phyloP scores from a whole-genome alignment of 495 filamentous ascomycete species.

The Antarctomyces pellizariae region DNA sequence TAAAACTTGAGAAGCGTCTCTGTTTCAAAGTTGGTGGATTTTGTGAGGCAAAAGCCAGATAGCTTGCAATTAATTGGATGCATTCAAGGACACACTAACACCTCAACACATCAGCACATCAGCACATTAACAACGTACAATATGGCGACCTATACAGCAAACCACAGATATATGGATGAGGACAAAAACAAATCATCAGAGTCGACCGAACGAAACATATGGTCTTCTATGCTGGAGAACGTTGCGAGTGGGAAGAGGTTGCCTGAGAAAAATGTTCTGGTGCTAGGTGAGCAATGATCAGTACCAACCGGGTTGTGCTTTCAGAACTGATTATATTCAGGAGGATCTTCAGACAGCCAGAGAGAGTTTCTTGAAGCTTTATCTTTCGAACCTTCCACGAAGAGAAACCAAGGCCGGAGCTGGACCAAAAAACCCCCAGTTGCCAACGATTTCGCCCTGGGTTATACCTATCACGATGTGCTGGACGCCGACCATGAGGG shows the following conservation, averaged over 20 bases:
- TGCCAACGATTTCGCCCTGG: constrained; percentile 80
- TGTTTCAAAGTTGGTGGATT: neutral
- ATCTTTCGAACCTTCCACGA: constrained; percentile 36
- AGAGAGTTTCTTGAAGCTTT: constrained; percentile 73
- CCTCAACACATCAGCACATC: no score
- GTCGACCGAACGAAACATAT: constrained; percentile 70
- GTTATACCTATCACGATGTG: constrained; percentile 90
- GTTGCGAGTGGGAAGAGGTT: constrained; percentile 78
- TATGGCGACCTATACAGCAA: no score
- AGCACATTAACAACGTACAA: no score
- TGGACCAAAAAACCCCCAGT: constrained; percentile 49
- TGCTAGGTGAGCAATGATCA: constrained; percentile 52
- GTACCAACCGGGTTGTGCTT: constrained; percentile 5
- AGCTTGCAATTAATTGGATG: no score
- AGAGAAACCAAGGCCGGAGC: constrained; percentile 28
- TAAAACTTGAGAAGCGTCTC: neutral
- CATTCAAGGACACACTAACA: no score
- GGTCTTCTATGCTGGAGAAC: constrained; percentile 78
- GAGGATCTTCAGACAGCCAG: constrained; percentile 73
- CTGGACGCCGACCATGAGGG: constrained; percentile 88
- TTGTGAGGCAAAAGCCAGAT: no score
- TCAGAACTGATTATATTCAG: constrained; percentile 21
- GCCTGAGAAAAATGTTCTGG: constrained; percentile 76
- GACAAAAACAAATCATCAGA: constrained; percentile 20
- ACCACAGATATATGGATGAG: constrained; percentile 3